Evolutionary conservation across 169 alveolate species (phyloP).

Genomic region (Eimeria acervulina): DNA sequence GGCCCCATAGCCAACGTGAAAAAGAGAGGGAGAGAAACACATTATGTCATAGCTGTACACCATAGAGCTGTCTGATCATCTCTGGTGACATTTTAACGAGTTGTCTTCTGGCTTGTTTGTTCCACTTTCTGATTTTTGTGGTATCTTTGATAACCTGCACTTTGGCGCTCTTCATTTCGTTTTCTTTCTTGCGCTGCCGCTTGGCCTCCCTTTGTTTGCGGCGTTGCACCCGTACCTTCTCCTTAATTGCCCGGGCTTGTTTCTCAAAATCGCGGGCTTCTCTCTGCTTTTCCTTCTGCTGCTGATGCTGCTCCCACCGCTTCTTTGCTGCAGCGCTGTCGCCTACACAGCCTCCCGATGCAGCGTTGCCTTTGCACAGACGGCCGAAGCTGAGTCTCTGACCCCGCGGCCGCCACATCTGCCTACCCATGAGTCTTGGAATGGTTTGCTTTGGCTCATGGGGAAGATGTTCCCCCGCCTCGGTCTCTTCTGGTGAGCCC

Average conservation of each 20-base stretch:
- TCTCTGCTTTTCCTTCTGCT: background rate
- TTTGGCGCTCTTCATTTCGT: slow-evolving; percentile 71
- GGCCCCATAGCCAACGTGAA: background rate
- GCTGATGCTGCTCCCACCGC: slow-evolving; percentile 71
- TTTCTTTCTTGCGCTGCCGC: slow-evolving; percentile 72
- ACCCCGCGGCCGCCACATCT: slow-evolving; percentile 79
- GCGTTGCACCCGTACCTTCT: slow-evolving; percentile 28
- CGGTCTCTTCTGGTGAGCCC: background rate
- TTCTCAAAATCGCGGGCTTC: slow-evolving; percentile 61
- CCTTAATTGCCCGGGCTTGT: slow-evolving; percentile 30
- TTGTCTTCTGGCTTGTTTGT: slow-evolving; percentile 62
- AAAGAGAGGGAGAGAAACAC: background rate
- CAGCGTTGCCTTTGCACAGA: slow-evolving; percentile 47
- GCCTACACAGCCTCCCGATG: slow-evolving; percentile 58
- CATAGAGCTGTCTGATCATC: slow-evolving; percentile 76
- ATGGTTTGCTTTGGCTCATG: background rate
- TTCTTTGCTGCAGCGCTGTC: slow-evolving; percentile 37
- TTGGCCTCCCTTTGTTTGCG: slow-evolving; percentile 80
- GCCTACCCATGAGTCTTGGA: slow-evolving; percentile 62
- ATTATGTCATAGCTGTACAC: slow-evolving; percentile 7
- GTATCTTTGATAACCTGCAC: slow-evolving; percentile 78
- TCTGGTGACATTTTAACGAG: slow-evolving; percentile 85
- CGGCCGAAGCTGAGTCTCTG: slow-evolving; percentile 74
- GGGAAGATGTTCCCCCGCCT: background rate
- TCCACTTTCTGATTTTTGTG: slow-evolving; percentile 70